phyloP scores from a whole-genome alignment of 371 early-diverging fungal genomes.

The Phascolomyces articulosus region DNA sequence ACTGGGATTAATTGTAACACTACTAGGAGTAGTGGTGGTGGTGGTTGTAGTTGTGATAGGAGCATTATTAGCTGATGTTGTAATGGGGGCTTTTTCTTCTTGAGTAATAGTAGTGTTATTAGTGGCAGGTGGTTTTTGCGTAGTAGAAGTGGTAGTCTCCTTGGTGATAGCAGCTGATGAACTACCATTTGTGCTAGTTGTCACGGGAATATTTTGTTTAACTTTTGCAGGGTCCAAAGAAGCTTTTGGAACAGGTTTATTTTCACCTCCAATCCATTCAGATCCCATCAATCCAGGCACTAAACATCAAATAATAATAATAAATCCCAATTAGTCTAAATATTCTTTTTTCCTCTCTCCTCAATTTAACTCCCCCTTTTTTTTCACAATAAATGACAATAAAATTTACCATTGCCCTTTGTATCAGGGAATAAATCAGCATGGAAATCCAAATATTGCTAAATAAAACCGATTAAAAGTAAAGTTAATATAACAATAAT shows the following conservation, averaged over 20 bases:
- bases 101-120: not conserved
- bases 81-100: no score
- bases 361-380: not conserved
- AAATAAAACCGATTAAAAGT: not conserved
- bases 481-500: not conserved
- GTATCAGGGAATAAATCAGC: slow-evolving; percentile 82
- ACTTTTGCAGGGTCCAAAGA: slow-evolving; percentile 62
- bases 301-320: slow-evolving; percentile 9
- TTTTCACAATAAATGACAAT: not conserved
- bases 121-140: not conserved
- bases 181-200: not conserved
- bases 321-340: no score
- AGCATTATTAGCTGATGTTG: not conserved
- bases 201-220: slow-evolving; percentile 1
- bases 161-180: not conserved
- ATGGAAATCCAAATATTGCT: slow-evolving; percentile 79
- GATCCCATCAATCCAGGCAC: slow-evolving; percentile 51
- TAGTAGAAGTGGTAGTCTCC: not conserved
- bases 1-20: no score
- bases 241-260: slow-evolving; percentile 47
- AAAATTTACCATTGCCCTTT: slow-evolving; percentile 40
- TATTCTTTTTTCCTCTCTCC: no score
- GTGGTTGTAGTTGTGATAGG: not conserved
- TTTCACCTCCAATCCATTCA: slow-evolving; percentile 67
- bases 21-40: no score